A percentile compares a stretch with the other conserved stretches of the same genome.
phyloP scores from a whole-genome alignment of 768 basidiomycete species.

The Xerocomellus dryophilus region DNA sequence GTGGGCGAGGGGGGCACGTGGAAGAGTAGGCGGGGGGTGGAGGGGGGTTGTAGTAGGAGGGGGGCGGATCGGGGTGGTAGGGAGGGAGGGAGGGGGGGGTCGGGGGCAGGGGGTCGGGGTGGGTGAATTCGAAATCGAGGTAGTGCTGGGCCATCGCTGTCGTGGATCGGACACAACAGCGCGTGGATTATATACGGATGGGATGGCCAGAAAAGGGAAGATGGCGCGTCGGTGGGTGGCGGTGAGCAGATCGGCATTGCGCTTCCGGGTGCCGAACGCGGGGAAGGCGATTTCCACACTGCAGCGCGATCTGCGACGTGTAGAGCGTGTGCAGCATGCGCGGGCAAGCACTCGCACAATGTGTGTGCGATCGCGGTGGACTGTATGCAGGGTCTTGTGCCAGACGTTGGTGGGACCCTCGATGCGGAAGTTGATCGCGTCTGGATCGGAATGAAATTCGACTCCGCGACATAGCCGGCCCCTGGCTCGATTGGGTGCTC shows the following conservation, averaged over 20 bases:
- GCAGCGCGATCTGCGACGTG: background rate
- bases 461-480: constrained; percentile 21
- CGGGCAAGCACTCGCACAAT: background rate
- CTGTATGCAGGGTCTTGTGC: background rate
- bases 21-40: constrained; percentile 4
- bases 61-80: constrained; percentile 12
- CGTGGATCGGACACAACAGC: constrained; percentile 1
- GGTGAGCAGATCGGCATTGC: constrained; percentile 20
- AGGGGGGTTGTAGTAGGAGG: constrained; percentile 6
- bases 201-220: constrained; percentile 14
- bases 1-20: background rate
- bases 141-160: constrained; percentile 22
- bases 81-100: constrained; percentile 2
- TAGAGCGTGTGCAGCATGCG: background rate
- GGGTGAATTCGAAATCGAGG: constrained; percentile 8
- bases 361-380: background rate
- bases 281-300: background rate
- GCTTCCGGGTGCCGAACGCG: constrained; percentile 2
- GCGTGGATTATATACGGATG: constrained; percentile 18
- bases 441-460: constrained; percentile 21
- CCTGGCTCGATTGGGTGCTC: background rate
- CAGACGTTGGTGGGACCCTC: background rate
- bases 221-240: background rate
- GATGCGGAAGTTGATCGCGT: constrained; percentile 24
- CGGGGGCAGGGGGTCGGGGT: background rate